A percentile compares a stretch with the other conserved stretches of the same genome.
Evolutionary conservation across 2,329 filamentous ascomycete genomes (phyloP).

Genomic region (Thermoascus crustaceus): DNA sequence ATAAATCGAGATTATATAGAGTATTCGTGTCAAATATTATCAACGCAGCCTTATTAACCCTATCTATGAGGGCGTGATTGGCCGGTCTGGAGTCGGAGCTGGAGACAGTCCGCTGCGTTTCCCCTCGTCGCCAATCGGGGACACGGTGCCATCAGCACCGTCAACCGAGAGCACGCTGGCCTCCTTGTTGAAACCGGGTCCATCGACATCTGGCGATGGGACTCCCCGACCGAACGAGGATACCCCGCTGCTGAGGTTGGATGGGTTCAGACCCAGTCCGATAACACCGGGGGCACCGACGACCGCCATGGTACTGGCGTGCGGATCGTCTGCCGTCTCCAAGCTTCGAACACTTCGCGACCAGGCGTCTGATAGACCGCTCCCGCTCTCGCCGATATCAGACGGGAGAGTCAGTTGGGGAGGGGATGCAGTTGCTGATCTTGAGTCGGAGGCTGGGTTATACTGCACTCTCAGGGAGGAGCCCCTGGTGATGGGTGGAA

Average conservation of each 20-base stretch:
- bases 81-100: slow-evolving; percentile 7
- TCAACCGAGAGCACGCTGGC: neutral
- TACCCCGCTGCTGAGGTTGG: neutral
- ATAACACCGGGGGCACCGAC: slow-evolving; percentile 21
- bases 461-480: too few species aligned
- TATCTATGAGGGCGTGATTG: neutral
- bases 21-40: too few species aligned
- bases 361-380: neutral
- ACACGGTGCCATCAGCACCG: neutral
- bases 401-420: neutral
- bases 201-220: neutral
- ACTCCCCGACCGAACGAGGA: neutral
- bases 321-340: slow-evolving; percentile 19
- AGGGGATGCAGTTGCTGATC: neutral
- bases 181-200: neutral
- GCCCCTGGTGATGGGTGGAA: too few species aligned
- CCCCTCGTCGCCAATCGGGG: slow-evolving; percentile 4
- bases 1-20: too few species aligned
- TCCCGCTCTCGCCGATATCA: neutral
- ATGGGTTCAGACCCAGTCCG: slow-evolving; percentile 5
- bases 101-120: slow-evolving; percentile 6
- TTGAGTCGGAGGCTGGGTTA: too few species aligned
- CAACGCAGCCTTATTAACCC: too few species aligned
- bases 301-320: slow-evolving; percentile 23
- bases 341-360: neutral